Percentiles rank a stretch among this genome's conserved stretches.
These are phyloP conservation scores for Isatis lusitanica DNA, from an alignment of 441 rosid genomes.

Conservation along the genomic window DNA sequence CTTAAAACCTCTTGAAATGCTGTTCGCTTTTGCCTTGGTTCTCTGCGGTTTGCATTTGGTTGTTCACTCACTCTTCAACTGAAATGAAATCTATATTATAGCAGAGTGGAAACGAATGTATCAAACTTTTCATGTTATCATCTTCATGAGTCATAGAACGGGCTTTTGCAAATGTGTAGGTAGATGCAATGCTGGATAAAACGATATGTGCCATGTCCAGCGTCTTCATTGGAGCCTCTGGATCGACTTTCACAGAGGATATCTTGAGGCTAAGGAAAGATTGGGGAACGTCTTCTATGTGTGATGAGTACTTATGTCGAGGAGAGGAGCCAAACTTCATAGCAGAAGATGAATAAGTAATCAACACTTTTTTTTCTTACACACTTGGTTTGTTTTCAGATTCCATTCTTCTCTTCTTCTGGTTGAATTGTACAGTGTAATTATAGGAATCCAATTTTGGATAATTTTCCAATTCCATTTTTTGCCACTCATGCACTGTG, in stretches of 20 bases:
- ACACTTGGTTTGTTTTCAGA: no score
- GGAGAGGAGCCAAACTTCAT: constrained; percentile 83
- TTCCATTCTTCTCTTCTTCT: not conserved
- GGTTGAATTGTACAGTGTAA: constrained; percentile 8
- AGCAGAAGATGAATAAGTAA: constrained; percentile 53
- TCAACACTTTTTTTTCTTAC: not conserved
- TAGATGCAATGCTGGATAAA: constrained; percentile 95
- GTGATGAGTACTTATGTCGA: constrained; percentile 74
- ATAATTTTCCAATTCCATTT: not conserved
- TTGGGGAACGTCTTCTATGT: constrained; percentile 73
- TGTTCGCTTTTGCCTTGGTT: not conserved
- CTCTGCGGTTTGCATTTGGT: constrained; percentile 30
- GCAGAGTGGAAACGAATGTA: no score
- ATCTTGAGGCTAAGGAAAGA: constrained; percentile 78
- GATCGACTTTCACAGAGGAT: constrained; percentile 90
- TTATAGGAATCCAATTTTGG: not conserved
- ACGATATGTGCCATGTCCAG: constrained; percentile 75
- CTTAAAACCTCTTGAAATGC: not conserved
- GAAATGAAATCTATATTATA: no score
- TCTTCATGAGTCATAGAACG: not conserved
- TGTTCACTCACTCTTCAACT: not conserved
- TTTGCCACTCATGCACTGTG: not conserved
- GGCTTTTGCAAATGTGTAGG: constrained; percentile 45
- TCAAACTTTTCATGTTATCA: no score
- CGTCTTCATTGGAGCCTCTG: constrained; percentile 83